These are phyloP conservation scores for Colletotrichum liaoningense DNA, from an alignment of 2,329 filamentous ascomycete genomes.

Conservation along the genomic window DNA sequence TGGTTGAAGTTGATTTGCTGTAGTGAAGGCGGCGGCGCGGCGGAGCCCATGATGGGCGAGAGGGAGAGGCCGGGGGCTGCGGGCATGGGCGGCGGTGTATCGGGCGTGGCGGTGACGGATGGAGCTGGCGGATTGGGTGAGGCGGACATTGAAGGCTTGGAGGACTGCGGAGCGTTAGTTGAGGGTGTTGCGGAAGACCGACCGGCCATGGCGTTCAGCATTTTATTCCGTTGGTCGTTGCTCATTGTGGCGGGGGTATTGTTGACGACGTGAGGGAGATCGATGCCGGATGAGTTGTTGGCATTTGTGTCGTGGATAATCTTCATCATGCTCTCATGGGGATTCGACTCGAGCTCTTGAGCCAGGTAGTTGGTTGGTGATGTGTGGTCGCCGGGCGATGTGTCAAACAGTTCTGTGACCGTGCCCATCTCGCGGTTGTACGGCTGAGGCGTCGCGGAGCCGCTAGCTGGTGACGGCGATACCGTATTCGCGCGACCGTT, in stretches of 20 bases:
- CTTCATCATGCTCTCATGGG: constrained; percentile 72
- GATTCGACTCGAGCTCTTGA: constrained; percentile 67
- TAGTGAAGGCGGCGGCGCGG: constrained; percentile 62
- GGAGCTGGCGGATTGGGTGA: constrained; percentile 37
- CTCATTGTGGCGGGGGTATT: constrained; percentile 66
- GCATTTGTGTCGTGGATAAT: constrained; percentile 74
- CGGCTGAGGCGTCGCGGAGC: constrained; percentile 43
- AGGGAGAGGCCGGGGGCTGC: constrained; percentile 48
- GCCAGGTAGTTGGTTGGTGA: constrained; percentile 61
- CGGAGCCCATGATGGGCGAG: constrained; percentile 61
- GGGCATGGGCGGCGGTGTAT: constrained; percentile 33
- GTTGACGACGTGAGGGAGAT: constrained; percentile 68
- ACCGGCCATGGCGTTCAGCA: constrained; percentile 70
- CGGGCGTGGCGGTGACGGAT: constrained; percentile 25
- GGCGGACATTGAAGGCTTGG: constrained; percentile 36
- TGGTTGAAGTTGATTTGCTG: constrained; percentile 76
- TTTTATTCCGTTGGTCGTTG: constrained; percentile 67
- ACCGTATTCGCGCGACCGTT: constrained; percentile 45
- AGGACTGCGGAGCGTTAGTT: constrained; percentile 35
- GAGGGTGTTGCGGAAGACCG: constrained; percentile 44
- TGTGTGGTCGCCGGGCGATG: constrained; percentile 55
- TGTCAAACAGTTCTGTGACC: constrained; percentile 71
- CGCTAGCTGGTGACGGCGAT: constrained; percentile 40
- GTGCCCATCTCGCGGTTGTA: constrained; percentile 61
- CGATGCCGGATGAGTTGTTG: constrained; percentile 57